phyloP scores from a whole-genome alignment of 352 stramenopile species.

The Elongisporangium prolatum region DNA sequence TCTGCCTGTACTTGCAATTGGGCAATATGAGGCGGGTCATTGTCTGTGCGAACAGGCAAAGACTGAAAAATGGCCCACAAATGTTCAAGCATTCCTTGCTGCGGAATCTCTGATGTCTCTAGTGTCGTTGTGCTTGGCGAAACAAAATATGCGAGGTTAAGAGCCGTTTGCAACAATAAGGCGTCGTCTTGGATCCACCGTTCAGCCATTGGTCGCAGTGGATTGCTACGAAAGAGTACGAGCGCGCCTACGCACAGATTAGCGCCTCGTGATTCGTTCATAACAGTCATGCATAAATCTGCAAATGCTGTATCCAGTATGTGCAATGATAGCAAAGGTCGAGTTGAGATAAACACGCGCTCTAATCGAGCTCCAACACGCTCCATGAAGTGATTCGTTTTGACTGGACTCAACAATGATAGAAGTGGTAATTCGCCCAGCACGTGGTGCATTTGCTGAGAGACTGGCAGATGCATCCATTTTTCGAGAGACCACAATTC shows the following conservation, averaged over 20 bases:
- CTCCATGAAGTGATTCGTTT: background rate
- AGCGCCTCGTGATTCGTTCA: background rate
- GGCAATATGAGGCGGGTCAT: conserved; percentile 42
- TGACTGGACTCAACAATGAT: background rate
- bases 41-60: conserved; percentile 53
- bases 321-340: background rate
- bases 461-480: background rate
- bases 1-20: conserved; percentile 68
- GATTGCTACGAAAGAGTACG: conserved; percentile 29
- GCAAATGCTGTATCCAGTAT: background rate
- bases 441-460: background rate
- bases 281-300: background rate
- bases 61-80: conserved; percentile 75
- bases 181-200: conserved; percentile 66
- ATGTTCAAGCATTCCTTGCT: conserved; percentile 42
- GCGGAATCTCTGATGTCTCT: background rate
- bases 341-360: background rate
- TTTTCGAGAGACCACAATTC: background rate
- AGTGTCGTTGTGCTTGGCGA: conserved; percentile 1
- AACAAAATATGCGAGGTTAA: conserved; percentile 45
- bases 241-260: background rate
- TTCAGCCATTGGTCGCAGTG: conserved; percentile 25
- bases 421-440: background rate
- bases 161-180: conserved; percentile 46
- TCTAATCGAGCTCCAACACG: background rate